Percentiles rank a stretch among this genome's conserved stretches.
These are phyloP conservation scores for Typha latifolia DNA, from an alignment of 176 grass and related monocot species.

Conservation along the genomic window DNA sequence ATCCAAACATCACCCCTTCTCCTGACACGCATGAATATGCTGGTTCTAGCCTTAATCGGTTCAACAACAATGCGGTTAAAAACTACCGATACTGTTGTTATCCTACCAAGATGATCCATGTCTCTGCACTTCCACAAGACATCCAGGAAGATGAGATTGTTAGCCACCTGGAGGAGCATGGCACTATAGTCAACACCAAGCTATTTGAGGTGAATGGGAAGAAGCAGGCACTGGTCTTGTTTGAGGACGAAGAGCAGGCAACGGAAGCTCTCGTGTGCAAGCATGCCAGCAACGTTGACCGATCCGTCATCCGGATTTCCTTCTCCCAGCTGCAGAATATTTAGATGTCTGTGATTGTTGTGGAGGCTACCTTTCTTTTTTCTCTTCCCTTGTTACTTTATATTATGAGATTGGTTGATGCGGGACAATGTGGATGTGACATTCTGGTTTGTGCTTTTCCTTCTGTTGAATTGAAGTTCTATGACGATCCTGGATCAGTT, in stretches of 20 bases:
- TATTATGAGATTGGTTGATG: conserved; percentile 1
- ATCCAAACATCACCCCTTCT: conserved; percentile 57
- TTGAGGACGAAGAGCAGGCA: conserved; percentile 64
- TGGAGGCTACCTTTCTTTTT: not conserved
- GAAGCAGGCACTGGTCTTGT: conserved; percentile 63
- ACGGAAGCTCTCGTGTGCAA: conserved; percentile 76
- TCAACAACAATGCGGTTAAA: conserved; percentile 75
- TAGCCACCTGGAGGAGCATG: conserved; percentile 58
- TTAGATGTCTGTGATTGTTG: conserved; percentile 14
- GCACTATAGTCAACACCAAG: conserved; percentile 57
- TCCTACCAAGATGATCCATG: conserved; percentile 90
- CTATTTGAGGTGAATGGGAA: conserved; percentile 90
- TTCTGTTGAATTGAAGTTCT: not conserved
- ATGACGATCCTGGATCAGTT: not conserved
- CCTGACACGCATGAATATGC: conserved; percentile 64
- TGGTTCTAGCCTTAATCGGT: conserved; percentile 69
- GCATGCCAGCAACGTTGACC: conserved; percentile 63
- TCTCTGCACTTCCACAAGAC: conserved; percentile 82
- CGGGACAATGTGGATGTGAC: not conserved
- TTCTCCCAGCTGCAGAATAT: conserved; percentile 94
- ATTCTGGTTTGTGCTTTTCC: not conserved
- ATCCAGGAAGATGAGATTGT: conserved; percentile 50
- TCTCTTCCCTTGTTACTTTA: not conserved
- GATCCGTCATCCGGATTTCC: conserved; percentile 66
- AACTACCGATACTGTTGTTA: conserved; percentile 83